A percentile compares a stretch with the other conserved stretches of the same genome.
These are phyloP conservation scores for Cafeteria roenbergensis DNA, from an alignment of 108 stramenopile genomes.

Conservation along the genomic window DNA sequence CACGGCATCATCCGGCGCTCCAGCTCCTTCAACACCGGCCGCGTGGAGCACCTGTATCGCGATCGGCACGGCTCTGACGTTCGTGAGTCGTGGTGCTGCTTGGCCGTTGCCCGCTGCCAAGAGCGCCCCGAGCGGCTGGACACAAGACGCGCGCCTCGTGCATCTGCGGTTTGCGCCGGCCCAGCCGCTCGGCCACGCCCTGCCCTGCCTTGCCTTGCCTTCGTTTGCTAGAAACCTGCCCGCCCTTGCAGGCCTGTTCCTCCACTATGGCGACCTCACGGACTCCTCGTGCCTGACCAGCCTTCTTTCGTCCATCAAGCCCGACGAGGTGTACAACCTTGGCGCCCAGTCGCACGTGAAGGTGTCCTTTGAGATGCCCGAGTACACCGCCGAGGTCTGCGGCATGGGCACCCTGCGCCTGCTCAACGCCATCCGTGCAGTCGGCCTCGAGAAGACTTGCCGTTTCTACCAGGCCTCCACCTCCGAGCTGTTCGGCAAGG, in stretches of 20 bases:
- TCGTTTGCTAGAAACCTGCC: background rate
- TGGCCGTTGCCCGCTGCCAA: too few species aligned
- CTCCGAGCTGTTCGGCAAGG: constrained; percentile 94
- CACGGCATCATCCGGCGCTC: constrained; percentile 95
- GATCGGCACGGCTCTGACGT: constrained; percentile 87
- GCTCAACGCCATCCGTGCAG: constrained; percentile 88
- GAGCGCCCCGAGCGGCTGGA: too few species aligned
- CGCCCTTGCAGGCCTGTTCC: too few species aligned
- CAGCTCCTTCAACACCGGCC: constrained; percentile 93
- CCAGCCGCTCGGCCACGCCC: too few species aligned
- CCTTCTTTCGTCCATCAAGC: constrained; percentile 67
- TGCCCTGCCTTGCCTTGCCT: background rate
- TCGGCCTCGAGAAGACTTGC: constrained; percentile 45
- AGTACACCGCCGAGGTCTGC: constrained; percentile 95
- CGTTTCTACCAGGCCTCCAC: constrained; percentile 94
- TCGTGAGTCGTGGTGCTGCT: too few species aligned
- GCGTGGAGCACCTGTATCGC: constrained; percentile 92
- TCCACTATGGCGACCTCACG: constrained; percentile 96
- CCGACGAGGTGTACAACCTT: constrained; percentile 93
- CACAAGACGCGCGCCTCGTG: too few species aligned
- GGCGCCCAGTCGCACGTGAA: constrained; percentile 99
- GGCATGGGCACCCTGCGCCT: constrained; percentile 94
- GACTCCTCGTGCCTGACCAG: constrained; percentile 90
- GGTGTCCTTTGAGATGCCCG: constrained; percentile 97
- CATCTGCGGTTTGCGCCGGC: too few species aligned